phyloP scores from a whole-genome alignment of 2,329 filamentous ascomycete genomes.

The Gnomoniopsis sp. region DNA sequence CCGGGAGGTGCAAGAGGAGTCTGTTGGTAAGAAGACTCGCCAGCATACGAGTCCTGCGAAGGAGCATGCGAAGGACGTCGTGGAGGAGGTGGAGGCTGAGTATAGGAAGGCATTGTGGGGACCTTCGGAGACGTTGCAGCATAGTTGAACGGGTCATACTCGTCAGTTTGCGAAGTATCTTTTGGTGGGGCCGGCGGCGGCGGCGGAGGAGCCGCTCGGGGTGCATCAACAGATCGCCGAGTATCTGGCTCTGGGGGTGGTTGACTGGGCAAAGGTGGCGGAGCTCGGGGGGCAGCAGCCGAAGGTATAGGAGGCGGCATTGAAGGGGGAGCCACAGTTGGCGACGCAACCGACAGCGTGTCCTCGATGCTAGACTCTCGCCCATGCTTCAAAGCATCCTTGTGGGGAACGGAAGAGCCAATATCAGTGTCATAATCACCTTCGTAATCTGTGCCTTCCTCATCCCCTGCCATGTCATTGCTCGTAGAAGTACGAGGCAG shows the following conservation, averaged over 20 bases:
- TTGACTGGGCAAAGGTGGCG: slow-evolving; percentile 58
- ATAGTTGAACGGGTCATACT: slow-evolving; percentile 68
- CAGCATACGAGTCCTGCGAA: slow-evolving; percentile 43
- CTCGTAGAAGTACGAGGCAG: slow-evolving; percentile 57
- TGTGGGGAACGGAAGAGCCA: slow-evolving; percentile 87
- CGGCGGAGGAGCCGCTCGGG: slow-evolving; percentile 67
- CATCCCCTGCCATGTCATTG: slow-evolving; percentile 57
- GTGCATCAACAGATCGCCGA: slow-evolving; percentile 67
- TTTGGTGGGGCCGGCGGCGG: slow-evolving; percentile 53
- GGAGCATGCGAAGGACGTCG: slow-evolving; percentile 33
- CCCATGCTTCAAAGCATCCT: slow-evolving; percentile 84
- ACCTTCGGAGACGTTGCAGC: slow-evolving; percentile 30
- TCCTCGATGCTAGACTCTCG: slow-evolving; percentile 76
- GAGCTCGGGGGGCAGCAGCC: slow-evolving; percentile 51
- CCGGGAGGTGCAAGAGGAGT: slow-evolving; percentile 37
- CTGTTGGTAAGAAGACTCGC: slow-evolving; percentile 39
- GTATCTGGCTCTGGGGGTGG: slow-evolving; percentile 46
- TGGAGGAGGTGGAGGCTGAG: slow-evolving; percentile 28
- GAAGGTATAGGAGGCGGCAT: slow-evolving; percentile 56
- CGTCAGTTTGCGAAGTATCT: slow-evolving; percentile 48
- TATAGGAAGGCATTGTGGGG: slow-evolving; percentile 28
- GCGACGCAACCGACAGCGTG: slow-evolving; percentile 58
- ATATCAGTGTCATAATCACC: slow-evolving; percentile 98
- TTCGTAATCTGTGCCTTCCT: slow-evolving; percentile 89
- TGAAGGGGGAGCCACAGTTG: slow-evolving; percentile 42